A percentile compares a stretch with the other conserved stretches of the same genome.
phyloP scores from a whole-genome alignment of 352 stramenopile genomes.

The Pythium apleroticum region DNA sequence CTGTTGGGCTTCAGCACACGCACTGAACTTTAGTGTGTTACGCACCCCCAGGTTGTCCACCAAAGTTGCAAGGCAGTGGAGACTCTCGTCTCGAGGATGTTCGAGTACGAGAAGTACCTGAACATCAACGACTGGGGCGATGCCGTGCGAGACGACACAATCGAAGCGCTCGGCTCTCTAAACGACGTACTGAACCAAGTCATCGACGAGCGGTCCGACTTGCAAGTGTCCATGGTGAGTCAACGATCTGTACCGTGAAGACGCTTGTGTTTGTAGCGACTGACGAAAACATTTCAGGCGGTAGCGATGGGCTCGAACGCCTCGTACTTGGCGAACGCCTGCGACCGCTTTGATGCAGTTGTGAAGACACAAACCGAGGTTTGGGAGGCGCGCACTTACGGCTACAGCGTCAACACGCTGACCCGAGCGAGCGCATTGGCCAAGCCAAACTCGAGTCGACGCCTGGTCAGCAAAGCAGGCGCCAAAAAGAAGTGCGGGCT shows the following conservation, averaged over 20 bases:
- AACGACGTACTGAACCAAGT: conserved; percentile 77
- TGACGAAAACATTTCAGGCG: conserved; percentile 41
- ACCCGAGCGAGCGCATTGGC: conserved; percentile 25
- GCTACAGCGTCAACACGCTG: conserved; percentile 69
- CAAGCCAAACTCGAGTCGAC: conserved; percentile 51
- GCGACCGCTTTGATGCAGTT: conserved; percentile 60
- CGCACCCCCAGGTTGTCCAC: conserved; percentile 43
- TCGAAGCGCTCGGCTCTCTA: conserved; percentile 65
- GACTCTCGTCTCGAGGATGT: conserved; percentile 70
- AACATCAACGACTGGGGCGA: conserved; percentile 84
- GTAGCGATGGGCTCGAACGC: conserved; percentile 77
- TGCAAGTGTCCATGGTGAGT: conserved; percentile 74
- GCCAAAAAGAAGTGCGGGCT: conserved; percentile 65
- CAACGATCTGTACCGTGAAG: too few relatives aligned
- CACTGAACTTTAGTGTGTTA: not conserved
- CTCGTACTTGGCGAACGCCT: conserved; percentile 65
- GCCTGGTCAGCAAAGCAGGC: conserved; percentile 56
- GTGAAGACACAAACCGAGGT: conserved; percentile 67
- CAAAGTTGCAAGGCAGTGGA: conserved; percentile 68
- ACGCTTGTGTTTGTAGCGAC: too few relatives aligned
- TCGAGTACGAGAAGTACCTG: conserved; percentile 72
- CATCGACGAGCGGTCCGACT: conserved; percentile 68
- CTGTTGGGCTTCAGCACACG: not conserved
- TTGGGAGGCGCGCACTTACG: conserved; percentile 70
- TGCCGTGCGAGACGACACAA: conserved; percentile 71